These are phyloP conservation scores for Zopfia rhizophila DNA, from an alignment of 2,329 filamentous ascomycete genomes.

Conservation along the genomic window DNA sequence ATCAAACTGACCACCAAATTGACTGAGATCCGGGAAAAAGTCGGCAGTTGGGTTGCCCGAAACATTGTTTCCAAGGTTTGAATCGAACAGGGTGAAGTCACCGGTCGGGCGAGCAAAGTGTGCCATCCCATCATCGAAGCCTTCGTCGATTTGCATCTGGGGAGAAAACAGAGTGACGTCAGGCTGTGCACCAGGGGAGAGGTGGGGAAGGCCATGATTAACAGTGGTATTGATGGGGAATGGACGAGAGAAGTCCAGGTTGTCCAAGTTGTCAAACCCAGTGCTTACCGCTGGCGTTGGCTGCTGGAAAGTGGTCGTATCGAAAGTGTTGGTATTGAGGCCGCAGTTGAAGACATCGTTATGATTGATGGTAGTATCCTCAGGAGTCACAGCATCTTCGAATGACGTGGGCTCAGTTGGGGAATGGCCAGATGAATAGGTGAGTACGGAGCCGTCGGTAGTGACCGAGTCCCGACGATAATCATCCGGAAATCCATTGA, in stretches of 20 bases:
- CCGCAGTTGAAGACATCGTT: slow-evolving; percentile 69
- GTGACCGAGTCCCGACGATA: slow-evolving; percentile 50
- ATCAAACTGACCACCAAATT: slow-evolving; percentile 54
- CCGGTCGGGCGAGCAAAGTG: slow-evolving; percentile 46
- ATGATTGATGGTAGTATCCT: slow-evolving; percentile 64
- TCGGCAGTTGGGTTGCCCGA: slow-evolving; percentile 37
- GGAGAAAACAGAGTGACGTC: slow-evolving; percentile 77
- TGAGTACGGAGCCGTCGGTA: slow-evolving; percentile 48
- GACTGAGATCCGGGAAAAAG: slow-evolving; percentile 52
- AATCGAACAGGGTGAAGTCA: slow-evolving; percentile 72
- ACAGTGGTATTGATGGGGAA: slow-evolving; percentile 32
- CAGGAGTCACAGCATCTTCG: slow-evolving; percentile 57
- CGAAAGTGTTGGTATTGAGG: slow-evolving; percentile 70
- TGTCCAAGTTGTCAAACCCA: slow-evolving; percentile 49
- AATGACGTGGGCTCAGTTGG: slow-evolving; percentile 54
- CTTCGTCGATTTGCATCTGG: slow-evolving; percentile 70
- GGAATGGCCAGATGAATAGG: slow-evolving; percentile 54
- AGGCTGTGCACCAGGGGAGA: slow-evolving; percentile 75
- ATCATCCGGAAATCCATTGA: slow-evolving; percentile 41
- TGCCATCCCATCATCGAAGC: slow-evolving; percentile 66
- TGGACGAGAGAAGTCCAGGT: slow-evolving; percentile 51
- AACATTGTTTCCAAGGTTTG: slow-evolving; percentile 34
- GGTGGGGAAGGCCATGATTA: slow-evolving; percentile 58
- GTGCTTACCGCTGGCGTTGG: slow-evolving; percentile 58
- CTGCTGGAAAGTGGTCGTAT: slow-evolving; percentile 66